Conservation (phyloP, 148 eudicot species). For the Suaeda aralocaspica region DNA sequence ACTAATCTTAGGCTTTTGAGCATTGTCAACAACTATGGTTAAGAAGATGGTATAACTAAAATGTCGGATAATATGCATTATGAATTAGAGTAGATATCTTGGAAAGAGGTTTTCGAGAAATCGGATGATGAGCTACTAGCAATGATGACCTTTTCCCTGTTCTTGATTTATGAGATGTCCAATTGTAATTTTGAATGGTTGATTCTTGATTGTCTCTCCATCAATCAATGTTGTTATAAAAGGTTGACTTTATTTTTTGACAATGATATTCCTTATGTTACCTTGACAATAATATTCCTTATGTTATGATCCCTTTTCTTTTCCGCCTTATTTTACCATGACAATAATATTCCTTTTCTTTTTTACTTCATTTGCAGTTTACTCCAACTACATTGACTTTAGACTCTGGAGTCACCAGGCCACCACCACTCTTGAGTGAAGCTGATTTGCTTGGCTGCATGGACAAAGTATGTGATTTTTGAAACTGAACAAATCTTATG, state of each 20-base stretch:
- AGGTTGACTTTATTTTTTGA: no score
- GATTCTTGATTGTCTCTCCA: no score
- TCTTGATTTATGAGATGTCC: background rate
- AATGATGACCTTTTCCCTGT: no score
- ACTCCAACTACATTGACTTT: slow-evolving; percentile 74
- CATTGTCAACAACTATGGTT: background rate
- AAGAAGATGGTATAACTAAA: background rate
- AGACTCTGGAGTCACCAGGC: slow-evolving; percentile 88
- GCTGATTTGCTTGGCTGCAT: slow-evolving; percentile 85
- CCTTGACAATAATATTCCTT: no score
- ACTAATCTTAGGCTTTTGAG: background rate
- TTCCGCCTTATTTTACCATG: background rate
- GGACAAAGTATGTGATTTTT: slow-evolving; percentile 74
- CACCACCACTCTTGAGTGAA: slow-evolving; percentile 92
- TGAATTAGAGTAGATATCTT: background rate
- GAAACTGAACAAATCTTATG: background rate
- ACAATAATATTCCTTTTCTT: no score
- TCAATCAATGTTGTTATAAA: no score
- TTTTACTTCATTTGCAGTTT: slow-evolving; percentile 47
- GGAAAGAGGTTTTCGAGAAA: no score
- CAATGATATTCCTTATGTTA: no score
- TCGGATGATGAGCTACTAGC: no score
- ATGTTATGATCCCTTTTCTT: no score
- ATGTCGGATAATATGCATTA: background rate
- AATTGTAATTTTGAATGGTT: no score